phyloP scores from a whole-genome alignment of 352 stramenopile genomes.

The Nothophytophthora sp. region DNA sequence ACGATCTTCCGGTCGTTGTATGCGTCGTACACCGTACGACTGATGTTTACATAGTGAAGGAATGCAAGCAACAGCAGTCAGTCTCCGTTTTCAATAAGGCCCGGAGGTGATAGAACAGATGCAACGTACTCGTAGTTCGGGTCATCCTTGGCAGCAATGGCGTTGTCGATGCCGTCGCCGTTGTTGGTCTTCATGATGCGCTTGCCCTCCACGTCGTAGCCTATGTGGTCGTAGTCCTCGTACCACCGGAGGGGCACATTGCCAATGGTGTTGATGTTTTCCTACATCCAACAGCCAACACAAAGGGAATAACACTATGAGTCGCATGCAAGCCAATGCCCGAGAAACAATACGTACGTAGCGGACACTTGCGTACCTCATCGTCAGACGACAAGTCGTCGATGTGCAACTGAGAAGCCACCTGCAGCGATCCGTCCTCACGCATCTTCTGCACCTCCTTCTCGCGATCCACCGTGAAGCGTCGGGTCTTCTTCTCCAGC shows the following conservation, averaged over 20 bases:
- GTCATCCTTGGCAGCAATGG: constrained; percentile 87
- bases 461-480: constrained; percentile 71
- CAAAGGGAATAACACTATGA: neutral
- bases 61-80: too few species aligned
- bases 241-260: constrained; percentile 99
- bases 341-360: constrained; percentile 11
- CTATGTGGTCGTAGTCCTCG: constrained; percentile 99
- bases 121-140: constrained; percentile 91
- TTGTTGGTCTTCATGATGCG: constrained; percentile 95
- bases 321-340: neutral
- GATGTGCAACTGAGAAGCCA: constrained; percentile 93
- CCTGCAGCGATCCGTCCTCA: constrained; percentile 78
- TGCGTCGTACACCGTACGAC: constrained; percentile 97
- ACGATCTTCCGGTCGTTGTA: constrained; percentile 99
- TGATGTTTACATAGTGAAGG: too few species aligned
- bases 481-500: constrained; percentile 81
- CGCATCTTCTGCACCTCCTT: constrained; percentile 84
- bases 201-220: constrained; percentile 97
- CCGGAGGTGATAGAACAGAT: neutral
- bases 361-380: constrained; percentile 58
- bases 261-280: constrained; percentile 96
- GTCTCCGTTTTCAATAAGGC: too few species aligned
- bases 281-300: constrained; percentile 33
- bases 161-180: constrained; percentile 90
- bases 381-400: constrained; percentile 99